These are phyloP conservation scores for Tolypocladium amazonense DNA, from an alignment of 2,329 filamentous ascomycete genomes.

Conservation along the genomic window DNA sequence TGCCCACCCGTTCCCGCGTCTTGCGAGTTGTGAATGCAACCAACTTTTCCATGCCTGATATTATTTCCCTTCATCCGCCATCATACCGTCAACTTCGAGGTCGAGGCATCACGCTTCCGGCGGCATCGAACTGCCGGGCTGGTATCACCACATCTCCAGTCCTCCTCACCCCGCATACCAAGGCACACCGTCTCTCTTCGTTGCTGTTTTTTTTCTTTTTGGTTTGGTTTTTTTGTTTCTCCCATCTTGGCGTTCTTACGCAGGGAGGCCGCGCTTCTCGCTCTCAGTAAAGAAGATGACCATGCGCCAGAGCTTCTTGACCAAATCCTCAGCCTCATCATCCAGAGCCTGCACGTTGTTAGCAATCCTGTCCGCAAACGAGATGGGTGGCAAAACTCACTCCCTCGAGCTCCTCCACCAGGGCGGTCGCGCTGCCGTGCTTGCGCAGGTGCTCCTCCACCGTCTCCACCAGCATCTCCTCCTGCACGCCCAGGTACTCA, in stretches of 20 bases:
- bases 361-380: slow-evolving; percentile 8
- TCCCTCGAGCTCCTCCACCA: slow-evolving; percentile 77
- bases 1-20: neutral
- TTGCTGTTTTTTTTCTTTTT: neutral
- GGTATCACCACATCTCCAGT: neutral
- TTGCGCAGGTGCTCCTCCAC: slow-evolving; percentile 79
- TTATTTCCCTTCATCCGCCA: neutral
- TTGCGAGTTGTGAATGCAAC: neutral
- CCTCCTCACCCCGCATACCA: neutral
- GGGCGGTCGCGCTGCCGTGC: slow-evolving; percentile 61
- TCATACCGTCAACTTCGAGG: neutral
- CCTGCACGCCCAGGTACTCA: slow-evolving; percentile 90
- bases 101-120: neutral
- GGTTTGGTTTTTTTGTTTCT: too few species aligned
- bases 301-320: slow-evolving; percentile 98
- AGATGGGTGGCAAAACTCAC: slow-evolving; percentile 37
- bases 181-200: neutral
- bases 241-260: neutral
- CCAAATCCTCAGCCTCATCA: slow-evolving; percentile 86
- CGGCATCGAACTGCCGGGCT: neutral
- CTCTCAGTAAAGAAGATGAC: slow-evolving; percentile 95
- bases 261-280: slow-evolving; percentile 75
- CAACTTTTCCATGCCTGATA: neutral
- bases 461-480: slow-evolving; percentile 88
- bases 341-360: slow-evolving; percentile 59